These are phyloP conservation scores for Saxispiralis lemnorum DNA, from an alignment of 495 filamentous ascomycete genomes.

Conservation along the genomic window DNA sequence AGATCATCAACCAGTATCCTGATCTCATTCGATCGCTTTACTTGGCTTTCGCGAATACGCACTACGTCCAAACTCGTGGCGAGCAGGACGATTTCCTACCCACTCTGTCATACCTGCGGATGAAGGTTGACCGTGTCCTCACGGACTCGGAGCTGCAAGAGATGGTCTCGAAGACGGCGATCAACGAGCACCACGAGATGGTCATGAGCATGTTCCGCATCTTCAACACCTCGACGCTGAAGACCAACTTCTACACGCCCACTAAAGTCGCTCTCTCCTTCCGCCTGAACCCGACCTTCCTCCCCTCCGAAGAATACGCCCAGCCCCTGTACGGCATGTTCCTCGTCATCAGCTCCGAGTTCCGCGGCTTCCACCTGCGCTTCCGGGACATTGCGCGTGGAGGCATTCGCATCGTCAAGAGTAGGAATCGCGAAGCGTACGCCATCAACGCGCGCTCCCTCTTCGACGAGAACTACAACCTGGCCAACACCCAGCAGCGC, in stretches of 20 bases:
- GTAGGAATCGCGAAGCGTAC: slow-evolving; percentile 83
- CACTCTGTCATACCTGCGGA: slow-evolving; percentile 57
- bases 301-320: slow-evolving; percentile 82
- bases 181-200: slow-evolving; percentile 93
- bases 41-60: slow-evolving; percentile 74
- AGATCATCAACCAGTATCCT: slow-evolving; percentile 88
- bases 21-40: slow-evolving; percentile 77
- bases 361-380: slow-evolving; percentile 88
- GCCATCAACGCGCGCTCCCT: slow-evolving; percentile 87
- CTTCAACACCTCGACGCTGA: slow-evolving; percentile 78
- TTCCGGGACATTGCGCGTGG: slow-evolving; percentile 95
- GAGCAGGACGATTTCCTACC: slow-evolving; percentile 68
- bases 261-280: slow-evolving; percentile 97
- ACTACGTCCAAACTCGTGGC: slow-evolving; percentile 65
- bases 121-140: slow-evolving; percentile 59
- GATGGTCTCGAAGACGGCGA: slow-evolving; percentile 60
- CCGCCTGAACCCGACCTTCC: slow-evolving; percentile 73
- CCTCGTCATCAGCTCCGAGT: slow-evolving; percentile 88
- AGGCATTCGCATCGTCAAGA: slow-evolving; percentile 96
- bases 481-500: slow-evolving; percentile 95
- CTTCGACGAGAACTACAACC: slow-evolving; percentile 96
- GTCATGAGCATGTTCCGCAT: slow-evolving; percentile 94
- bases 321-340: slow-evolving; percentile 96
- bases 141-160: slow-evolving; percentile 61
- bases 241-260: slow-evolving; percentile 98